phyloP scores from a whole-genome alignment of 371 early-diverging fungal species.

The Dinochytrium kinnereticum region DNA sequence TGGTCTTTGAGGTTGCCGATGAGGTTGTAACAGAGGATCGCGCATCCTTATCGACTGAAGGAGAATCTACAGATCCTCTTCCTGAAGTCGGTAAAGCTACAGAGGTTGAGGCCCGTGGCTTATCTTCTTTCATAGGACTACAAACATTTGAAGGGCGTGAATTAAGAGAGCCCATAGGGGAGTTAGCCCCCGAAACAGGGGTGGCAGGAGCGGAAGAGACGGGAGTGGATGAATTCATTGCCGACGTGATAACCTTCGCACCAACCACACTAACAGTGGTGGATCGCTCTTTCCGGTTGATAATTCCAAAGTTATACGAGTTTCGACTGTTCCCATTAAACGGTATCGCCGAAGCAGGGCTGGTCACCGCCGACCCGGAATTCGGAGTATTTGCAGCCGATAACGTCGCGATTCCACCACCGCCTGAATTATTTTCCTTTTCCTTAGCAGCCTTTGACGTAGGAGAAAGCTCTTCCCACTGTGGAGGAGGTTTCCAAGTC shows the following conservation, averaged over 20 bases:
- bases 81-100: neutral
- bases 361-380: no score
- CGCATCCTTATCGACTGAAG: neutral
- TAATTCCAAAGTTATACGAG: no score
- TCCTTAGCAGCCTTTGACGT: neutral
- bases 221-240: neutral
- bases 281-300: no score
- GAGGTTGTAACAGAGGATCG: neutral
- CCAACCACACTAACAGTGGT: no score
- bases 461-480: neutral
- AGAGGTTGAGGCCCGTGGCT: no score
- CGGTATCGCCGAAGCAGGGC: no score
- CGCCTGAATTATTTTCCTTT: no score
- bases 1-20: no score
- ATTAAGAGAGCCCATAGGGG: neutral
- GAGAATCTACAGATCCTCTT: neutral
- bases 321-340: no score
- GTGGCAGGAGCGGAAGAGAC: neutral
- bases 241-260: neutral
- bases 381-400: no score
- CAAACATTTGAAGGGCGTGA: neutral
- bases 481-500: constrained; percentile 3
- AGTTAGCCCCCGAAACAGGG: neutral
- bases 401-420: no score
- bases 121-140: no score